A percentile compares a stretch with the other conserved stretches of the same genome.
phyloP scores from a whole-genome alignment of 331 rosid genomes.

The Malus hybrid region DNA sequence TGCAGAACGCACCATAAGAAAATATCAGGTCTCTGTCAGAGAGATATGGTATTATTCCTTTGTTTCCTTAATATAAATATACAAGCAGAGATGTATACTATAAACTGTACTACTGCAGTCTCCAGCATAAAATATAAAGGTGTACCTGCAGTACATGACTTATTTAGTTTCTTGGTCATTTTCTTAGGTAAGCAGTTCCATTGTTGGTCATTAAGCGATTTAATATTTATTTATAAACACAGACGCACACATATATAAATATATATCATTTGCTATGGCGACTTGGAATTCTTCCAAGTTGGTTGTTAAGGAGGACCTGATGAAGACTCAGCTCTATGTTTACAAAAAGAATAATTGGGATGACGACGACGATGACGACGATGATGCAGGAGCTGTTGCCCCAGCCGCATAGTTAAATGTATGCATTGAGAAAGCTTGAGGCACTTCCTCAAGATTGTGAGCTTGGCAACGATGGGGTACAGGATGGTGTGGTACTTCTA shows the following conservation, averaged over 20 bases:
- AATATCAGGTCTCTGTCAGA: too few relatives aligned
- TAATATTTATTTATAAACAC: too few relatives aligned
- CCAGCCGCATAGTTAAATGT: constrained; percentile 46
- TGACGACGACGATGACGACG: constrained; percentile 35
- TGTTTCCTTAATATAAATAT: not conserved
- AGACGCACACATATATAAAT: not conserved
- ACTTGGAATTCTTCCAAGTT: not conserved
- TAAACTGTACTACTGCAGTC: not conserved
- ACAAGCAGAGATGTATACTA: not conserved
- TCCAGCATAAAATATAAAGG: not conserved
- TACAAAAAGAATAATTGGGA: not conserved
- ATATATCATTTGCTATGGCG: not conserved
- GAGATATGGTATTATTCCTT: not conserved
- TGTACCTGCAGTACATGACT: not conserved
- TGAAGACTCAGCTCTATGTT: not conserved
- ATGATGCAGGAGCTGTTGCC: constrained; percentile 27
- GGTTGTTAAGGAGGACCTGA: not conserved
- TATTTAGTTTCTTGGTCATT: not conserved
- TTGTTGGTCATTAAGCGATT: not conserved
- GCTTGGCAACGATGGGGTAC: not conserved
- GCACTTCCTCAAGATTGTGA: not conserved
- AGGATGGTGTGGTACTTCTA: not conserved
- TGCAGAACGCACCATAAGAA: not conserved
- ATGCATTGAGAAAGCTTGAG: not conserved
- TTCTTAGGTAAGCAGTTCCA: not conserved